Evolutionary conservation across 2,329 filamentous ascomycete species (phyloP).

Genomic region (Trichophyton rubrum): DNA sequence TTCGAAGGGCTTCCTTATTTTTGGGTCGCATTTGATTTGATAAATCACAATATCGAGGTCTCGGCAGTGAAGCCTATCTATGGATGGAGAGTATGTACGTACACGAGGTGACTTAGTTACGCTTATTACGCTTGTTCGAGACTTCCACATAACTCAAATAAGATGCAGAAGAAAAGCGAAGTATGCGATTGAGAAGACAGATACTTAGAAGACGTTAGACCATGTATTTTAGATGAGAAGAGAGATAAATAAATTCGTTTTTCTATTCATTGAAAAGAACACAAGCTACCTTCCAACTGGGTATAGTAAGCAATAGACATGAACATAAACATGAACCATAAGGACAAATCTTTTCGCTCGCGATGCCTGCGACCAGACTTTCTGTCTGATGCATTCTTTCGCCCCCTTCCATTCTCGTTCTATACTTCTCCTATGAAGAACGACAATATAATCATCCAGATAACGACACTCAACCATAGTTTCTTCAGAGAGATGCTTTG

Average conservation of each 20-base stretch:
- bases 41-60: background rate
- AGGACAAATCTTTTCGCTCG: background rate
- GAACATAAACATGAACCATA: background rate
- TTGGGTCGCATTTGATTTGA: background rate
- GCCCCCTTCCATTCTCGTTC: background rate
- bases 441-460: background rate
- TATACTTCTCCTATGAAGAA: background rate
- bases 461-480: slow-evolving; percentile 40
- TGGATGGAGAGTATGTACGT: too few relatives aligned
- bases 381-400: background rate
- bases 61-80: too few relatives aligned
- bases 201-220: background rate
- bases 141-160: background rate
- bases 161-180: background rate
- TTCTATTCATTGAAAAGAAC: background rate
- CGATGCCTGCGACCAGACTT: background rate
- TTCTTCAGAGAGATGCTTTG: slow-evolving; percentile 39
- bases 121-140: too few relatives aligned
- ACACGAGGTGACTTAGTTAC: too few relatives aligned
- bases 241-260: background rate
- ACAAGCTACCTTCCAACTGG: background rate
- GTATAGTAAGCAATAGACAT: slow-evolving; percentile 2
- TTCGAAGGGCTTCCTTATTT: background rate
- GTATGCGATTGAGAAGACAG: too few relatives aligned
- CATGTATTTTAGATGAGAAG: background rate